A percentile compares a stretch with the other conserved stretches of the same genome.
Conservation (phyloP, 2,329 filamentous ascomycete species). For the Gremmenia infestans region DNA sequence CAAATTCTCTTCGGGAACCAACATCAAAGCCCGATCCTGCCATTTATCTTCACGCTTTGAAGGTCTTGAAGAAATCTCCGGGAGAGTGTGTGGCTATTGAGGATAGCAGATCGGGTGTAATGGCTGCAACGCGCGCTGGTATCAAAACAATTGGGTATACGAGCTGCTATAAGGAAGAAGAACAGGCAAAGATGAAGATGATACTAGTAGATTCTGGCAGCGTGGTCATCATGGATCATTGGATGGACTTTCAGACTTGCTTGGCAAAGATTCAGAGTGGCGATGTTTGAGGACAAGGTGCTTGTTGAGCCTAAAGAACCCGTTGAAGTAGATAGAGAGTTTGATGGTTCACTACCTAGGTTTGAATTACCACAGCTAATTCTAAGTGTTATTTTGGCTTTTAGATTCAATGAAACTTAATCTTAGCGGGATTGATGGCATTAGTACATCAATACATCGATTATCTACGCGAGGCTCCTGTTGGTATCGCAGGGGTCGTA, state of each 20-base stretch:
- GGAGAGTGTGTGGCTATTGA: slow-evolving; percentile 76
- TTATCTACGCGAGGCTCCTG: too few species aligned
- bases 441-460: too few species aligned
- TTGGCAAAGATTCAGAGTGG: slow-evolving; percentile 24
- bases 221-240: slow-evolving; percentile 55
- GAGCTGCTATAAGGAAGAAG: slow-evolving; percentile 59
- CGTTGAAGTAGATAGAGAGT: too few species aligned
- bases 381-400: too few species aligned
- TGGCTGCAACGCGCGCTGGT: slow-evolving; percentile 69
- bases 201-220: slow-evolving; percentile 57
- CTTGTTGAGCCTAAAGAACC: neutral
- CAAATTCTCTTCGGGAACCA: slow-evolving; percentile 70
- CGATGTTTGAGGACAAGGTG: slow-evolving; percentile 8
- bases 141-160: slow-evolving; percentile 84
- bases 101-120: slow-evolving; percentile 81
- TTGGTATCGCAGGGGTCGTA: too few species aligned
- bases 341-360: too few species aligned
- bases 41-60: slow-evolving; percentile 75
- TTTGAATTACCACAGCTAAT: too few species aligned
- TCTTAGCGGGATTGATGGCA: too few species aligned
- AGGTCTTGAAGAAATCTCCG: slow-evolving; percentile 66
- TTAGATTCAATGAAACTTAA: too few species aligned
- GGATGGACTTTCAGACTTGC: slow-evolving; percentile 45
- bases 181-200: slow-evolving; percentile 61
- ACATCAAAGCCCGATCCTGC: slow-evolving; percentile 88